These are phyloP conservation scores for Backusella macrospora DNA, from an alignment of 192 early-diverging fungal genomes.

Conservation along the genomic window DNA sequence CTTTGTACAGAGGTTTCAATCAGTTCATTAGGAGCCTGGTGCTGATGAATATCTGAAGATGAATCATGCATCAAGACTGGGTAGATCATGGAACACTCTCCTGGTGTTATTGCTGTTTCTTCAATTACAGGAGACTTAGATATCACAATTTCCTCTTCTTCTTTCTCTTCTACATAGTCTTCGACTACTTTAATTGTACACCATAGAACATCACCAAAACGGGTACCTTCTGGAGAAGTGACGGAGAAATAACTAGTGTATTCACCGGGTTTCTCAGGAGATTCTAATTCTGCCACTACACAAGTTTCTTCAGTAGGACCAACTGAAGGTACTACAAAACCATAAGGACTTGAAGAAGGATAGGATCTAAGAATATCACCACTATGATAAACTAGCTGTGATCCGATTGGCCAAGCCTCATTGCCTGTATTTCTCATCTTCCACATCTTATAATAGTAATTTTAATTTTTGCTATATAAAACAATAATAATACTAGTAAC, in stretches of 20 bases:
- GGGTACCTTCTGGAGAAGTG: conserved; percentile 55
- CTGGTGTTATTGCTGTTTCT: background rate
- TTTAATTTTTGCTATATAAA: background rate
- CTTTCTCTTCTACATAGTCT: background rate
- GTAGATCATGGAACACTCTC: conserved; percentile 4
- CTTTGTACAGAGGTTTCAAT: background rate
- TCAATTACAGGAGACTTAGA: background rate
- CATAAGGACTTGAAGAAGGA: conserved; percentile 45
- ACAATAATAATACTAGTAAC: background rate
- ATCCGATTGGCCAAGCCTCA: conserved; percentile 61
- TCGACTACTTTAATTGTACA: conserved; percentile 58
- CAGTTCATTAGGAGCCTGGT: background rate
- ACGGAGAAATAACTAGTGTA: conserved; percentile 68
- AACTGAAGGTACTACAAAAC: conserved; percentile 49
- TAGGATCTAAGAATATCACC: conserved; percentile 47
- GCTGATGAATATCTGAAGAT: background rate
- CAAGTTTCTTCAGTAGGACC: conserved; percentile 54
- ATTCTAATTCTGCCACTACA: conserved; percentile 65
- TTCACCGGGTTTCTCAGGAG: conserved; percentile 60
- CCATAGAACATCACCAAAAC: conserved; percentile 72
- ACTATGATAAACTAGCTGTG: conserved; percentile 55
- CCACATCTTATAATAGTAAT: conserved; percentile 53
- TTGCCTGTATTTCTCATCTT: conserved; percentile 64
- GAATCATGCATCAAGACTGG: background rate
- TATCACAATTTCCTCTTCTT: background rate